Evolutionary conservation across 805 yeast genomes (phyloP).

Genomic region (Zygotorulaspora chibaensis): DNA sequence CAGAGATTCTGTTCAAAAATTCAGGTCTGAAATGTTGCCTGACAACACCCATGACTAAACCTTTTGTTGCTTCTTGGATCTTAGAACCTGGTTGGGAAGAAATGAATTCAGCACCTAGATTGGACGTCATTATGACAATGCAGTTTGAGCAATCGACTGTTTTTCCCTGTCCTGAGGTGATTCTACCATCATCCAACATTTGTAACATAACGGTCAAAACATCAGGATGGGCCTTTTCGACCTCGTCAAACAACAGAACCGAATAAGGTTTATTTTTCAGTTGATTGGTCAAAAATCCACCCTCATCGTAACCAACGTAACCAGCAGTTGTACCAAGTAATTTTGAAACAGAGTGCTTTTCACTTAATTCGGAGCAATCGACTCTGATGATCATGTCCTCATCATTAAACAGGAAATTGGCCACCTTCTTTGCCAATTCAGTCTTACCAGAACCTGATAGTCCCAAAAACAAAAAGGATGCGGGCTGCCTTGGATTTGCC

Average conservation of each 20-base stretch:
- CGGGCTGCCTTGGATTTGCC: constrained; percentile 94
- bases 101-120: constrained; percentile 90
- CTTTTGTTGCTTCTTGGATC: constrained; percentile 64
- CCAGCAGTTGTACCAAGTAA: constrained; percentile 97
- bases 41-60: constrained; percentile 77
- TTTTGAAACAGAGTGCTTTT: constrained; percentile 93
- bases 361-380: constrained; percentile 94
- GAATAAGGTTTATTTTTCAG: constrained; percentile 89
- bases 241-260: constrained; percentile 94
- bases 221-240: constrained; percentile 98
- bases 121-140: constrained; percentile 93
- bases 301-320: constrained; percentile 94
- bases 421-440: constrained; percentile 93
- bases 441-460: constrained; percentile 98
- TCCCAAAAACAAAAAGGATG: constrained; percentile 91
- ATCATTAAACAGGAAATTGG: constrained; percentile 93
- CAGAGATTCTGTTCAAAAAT: constrained; percentile 91
- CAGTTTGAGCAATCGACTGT: constrained; percentile 89
- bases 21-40: constrained; percentile 93
- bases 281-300: constrained; percentile 93
- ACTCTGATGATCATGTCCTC: constrained; percentile 96
- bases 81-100: constrained; percentile 60
- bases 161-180: constrained; percentile 92
- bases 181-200: constrained; percentile 92
- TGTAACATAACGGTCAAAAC: constrained; percentile 89